Evolutionary conservation across 345 rosid genomes (phyloP), one percentile per base, ranked within the genome.

Genomic region (Eutrema heterophyllum): DNA sequence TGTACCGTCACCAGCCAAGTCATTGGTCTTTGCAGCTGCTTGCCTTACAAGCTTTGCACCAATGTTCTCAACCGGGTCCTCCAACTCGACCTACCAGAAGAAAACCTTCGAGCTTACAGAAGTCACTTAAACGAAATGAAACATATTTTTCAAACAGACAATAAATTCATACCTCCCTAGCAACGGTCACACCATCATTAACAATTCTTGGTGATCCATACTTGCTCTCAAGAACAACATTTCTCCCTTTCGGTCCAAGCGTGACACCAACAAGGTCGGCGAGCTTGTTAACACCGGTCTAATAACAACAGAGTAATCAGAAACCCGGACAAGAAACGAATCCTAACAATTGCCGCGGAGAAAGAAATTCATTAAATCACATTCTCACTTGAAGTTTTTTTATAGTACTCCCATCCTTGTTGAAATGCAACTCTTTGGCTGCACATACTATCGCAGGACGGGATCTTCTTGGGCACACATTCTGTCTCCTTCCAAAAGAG

Each of bases 1-100:
- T 3, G 98, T 95, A 21, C 99, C 98, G 55, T 92, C 99, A 75
- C 98, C 99, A 69, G 99, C 99, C 85, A 95, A 83, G 85, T 95
- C 99, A 78, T 95, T 90, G 48, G 98, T 95, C 79, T 95, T 95
- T 33, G 99, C 87, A 81, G 99, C 99, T 9, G 97, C 97, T 81
- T 95, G 99, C 67, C 99, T 86, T 71, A 95, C 98, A 74, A 92
- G 75, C 83, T 90, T 95, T 11, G 99, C 99, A 60, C 97, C 99
- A 55, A 95, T 95, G 73, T 95, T 95, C 86, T 95, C 99, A 70
- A 94, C 97, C 0, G 99, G 97, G 61, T 95, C 97, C 78, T 91
- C 99, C 80, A 95, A 77, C 79, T 95, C 97, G 69, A 95, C 99
- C 99, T 95, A 56, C 46, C 38, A 69, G 29, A 27, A 71, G 56